Evolutionary conservation across 2,329 filamentous ascomycete species (phyloP).

Genomic region (Colletotrichum simmondsii): DNA sequence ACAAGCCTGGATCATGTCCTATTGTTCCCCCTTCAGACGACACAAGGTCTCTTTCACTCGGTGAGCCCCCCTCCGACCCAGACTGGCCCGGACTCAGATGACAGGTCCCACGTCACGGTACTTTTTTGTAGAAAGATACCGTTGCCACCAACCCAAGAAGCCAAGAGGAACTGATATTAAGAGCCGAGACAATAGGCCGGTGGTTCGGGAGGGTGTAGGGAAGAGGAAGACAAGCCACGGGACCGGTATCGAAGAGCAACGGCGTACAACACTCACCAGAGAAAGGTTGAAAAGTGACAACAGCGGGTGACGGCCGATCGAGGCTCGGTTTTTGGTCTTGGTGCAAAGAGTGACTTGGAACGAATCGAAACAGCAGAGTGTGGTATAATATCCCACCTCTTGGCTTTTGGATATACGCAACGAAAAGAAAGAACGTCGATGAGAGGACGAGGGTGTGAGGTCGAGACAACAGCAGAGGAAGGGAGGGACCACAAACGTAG

Average conservation of each 20-base stretch:
- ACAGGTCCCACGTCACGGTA: slow-evolving; percentile 25
- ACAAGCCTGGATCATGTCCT: slow-evolving; percentile 34
- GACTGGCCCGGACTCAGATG: slow-evolving; percentile 19
- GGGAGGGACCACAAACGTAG: not conserved
- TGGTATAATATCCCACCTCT: slow-evolving; percentile 5
- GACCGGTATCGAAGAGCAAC: slow-evolving; percentile 12
- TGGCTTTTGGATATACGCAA: slow-evolving; percentile 6
- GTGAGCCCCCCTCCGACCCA: not conserved
- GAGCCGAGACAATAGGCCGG: slow-evolving; percentile 34
- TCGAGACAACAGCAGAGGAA: slow-evolving; percentile 22
- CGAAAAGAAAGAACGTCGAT: slow-evolving; percentile 28
- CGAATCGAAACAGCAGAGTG: not conserved
- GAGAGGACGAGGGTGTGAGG: slow-evolving; percentile 18
- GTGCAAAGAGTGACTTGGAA: slow-evolving; percentile 26
- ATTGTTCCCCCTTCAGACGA: slow-evolving; percentile 21
- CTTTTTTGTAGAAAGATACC: not conserved
- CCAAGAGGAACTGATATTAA: slow-evolving; percentile 15
- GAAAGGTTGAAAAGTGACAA: slow-evolving; percentile 21
- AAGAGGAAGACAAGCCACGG: slow-evolving; percentile 11
- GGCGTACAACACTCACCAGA: slow-evolving; percentile 20
- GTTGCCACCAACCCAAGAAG: not conserved
- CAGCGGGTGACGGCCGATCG: slow-evolving; percentile 33
- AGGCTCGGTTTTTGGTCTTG: not conserved
- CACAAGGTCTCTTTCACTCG: slow-evolving; percentile 12
- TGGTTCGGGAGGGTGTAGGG: slow-evolving; percentile 11